phyloP scores from a whole-genome alignment of 768 basidiomycete genomes.

The Suillus sp. region DNA sequence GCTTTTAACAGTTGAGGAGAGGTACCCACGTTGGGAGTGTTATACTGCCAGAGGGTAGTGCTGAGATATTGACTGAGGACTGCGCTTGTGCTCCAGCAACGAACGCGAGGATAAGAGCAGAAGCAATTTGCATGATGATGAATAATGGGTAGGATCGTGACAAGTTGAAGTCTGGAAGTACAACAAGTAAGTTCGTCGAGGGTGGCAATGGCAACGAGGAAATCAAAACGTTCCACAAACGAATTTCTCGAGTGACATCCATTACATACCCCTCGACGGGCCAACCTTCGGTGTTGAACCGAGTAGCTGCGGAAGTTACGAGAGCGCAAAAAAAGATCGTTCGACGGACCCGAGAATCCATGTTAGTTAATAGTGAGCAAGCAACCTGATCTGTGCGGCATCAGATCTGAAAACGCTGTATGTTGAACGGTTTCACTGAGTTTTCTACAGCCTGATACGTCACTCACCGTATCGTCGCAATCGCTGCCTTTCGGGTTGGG shows the following conservation, averaged over 20 bases:
- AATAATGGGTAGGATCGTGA: not conserved
- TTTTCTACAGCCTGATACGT: not conserved
- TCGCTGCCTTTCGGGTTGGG: not conserved
- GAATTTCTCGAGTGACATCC: not conserved
- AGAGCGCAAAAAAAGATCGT: not conserved
- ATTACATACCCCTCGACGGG: not conserved
- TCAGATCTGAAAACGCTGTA: not conserved
- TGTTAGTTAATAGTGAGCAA: not conserved
- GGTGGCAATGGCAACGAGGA: not conserved
- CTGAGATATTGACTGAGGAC: not conserved
- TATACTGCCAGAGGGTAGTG: not conserved
- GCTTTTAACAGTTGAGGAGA: not conserved
- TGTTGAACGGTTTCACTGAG: not conserved
- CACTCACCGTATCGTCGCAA: not conserved
- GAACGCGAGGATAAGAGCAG: not conserved
- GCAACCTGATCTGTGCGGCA: not conserved
- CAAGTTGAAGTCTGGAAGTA: not conserved
- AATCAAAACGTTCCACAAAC: not conserved
- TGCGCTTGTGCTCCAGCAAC: not conserved
- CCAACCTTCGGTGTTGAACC: not conserved
- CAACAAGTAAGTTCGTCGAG: not conserved
- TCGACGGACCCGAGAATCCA: not conserved
- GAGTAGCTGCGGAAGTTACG: not conserved
- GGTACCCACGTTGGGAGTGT: not conserved
- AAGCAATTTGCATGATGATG: constrained; percentile 4